Conservation (phyloP, 257 asterid genomes). For the Nicotiana obtusifolia region DNA sequence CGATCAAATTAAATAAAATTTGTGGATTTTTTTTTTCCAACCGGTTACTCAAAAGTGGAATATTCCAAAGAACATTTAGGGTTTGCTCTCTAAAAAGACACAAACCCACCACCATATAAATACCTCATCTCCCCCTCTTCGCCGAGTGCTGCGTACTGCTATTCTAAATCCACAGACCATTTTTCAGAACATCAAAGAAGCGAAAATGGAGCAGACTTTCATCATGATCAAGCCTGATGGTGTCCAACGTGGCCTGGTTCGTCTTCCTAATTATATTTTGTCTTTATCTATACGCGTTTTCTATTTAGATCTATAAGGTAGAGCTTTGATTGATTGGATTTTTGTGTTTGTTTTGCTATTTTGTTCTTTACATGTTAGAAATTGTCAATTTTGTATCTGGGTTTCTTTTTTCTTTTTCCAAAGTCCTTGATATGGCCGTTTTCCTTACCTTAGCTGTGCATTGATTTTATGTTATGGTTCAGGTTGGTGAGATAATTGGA, state of each 20-base stretch:
- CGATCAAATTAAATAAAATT: too few species aligned
- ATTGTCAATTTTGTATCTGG: neutral
- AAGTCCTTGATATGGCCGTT: neutral
- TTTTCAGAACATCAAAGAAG: neutral
- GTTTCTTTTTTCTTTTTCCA: neutral
- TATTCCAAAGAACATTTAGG: neutral
- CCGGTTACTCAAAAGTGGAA: neutral
- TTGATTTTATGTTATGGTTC: slow-evolving; percentile 21
- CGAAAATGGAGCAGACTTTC: slow-evolving; percentile 88
- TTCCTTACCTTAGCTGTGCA: neutral
- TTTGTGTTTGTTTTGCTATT: neutral
- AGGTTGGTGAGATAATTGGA: slow-evolving; percentile 92
- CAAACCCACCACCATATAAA: neutral
- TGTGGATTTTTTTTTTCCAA: neutral
- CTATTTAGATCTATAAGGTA: neutral
- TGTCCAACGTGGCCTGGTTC: slow-evolving; percentile 90
- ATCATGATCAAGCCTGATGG: slow-evolving; percentile 99
- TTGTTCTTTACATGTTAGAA: neutral
- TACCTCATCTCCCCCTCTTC: neutral
- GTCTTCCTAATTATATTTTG: neutral
- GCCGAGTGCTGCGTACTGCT: neutral
- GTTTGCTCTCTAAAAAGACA: neutral
- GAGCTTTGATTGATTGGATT: neutral
- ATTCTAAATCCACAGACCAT: neutral
- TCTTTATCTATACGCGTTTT: neutral